Conservation (phyloP, 306 rosid species). For the Casuarina glauca region DNA sequence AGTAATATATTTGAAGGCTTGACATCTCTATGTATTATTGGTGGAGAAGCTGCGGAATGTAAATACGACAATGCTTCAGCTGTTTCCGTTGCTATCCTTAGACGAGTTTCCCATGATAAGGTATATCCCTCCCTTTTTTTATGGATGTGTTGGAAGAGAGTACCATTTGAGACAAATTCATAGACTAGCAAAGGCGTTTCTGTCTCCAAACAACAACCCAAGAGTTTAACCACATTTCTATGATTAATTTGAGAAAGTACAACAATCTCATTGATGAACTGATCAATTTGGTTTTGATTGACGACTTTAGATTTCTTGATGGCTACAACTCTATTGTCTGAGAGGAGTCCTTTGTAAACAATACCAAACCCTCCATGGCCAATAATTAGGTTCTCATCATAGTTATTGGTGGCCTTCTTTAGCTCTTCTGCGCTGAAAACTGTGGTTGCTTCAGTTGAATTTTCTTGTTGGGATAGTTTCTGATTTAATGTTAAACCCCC, state of each 20-base stretch:
- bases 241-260: constrained; percentile 10
- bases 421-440: constrained; percentile 15
- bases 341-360: constrained; percentile 6
- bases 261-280: constrained; percentile 24
- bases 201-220: constrained; percentile 27
- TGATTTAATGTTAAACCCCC: constrained; percentile 2
- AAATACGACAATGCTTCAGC: too few relatives aligned
- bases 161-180: too few relatives aligned
- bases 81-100: constrained; percentile 34
- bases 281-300: constrained; percentile 13
- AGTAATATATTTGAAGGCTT: constrained; percentile 34
- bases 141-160: too few relatives aligned
- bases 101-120: not conserved
- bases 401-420: constrained; percentile 15
- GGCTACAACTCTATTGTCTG: constrained; percentile 1
- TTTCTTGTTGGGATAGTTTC: constrained; percentile 1
- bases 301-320: constrained; percentile 12
- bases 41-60: too few relatives aligned
- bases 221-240: constrained; percentile 17
- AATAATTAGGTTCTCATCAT: constrained; percentile 4
- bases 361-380: constrained; percentile 24
- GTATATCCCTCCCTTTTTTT: not conserved
- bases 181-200: too few relatives aligned
- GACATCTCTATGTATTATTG: too few relatives aligned
- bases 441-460: not conserved